Base-by-base conservation (phyloP, 2,329 filamentous ascomycete species). In the Parastagonospora nodorum region DNA sequence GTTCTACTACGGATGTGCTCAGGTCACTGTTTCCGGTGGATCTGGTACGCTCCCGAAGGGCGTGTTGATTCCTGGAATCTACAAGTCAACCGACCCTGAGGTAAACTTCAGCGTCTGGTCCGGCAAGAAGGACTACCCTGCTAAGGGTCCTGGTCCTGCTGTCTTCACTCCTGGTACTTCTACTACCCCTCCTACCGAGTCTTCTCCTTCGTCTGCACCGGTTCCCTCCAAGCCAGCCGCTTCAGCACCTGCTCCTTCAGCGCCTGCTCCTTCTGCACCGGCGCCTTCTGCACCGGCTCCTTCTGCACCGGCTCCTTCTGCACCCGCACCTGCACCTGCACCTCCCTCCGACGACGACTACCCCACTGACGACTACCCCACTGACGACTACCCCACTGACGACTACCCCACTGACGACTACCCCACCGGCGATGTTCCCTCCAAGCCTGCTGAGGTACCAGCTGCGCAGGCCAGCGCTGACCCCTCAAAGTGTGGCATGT, bases 1-100 rank as follows among this genome's bases (percentile, higher is more conserved):
- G 66, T 77, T 78, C 61, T 79, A 78, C 42, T 60, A 60, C 41
- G 65, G 67, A 3, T 79, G 76, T 62, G 67, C 72, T 0, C 77
- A 79, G 64, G 49, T 80, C 50, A 72, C 74, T 57, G 69, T 79
- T 46, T 62, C 62, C 11, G 68, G 69, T 10, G 63, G 66, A 29
- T 71, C 70, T 11, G 65, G 51, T 39, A 71, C 68, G 39, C 64
- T 42, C 8, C 73, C 74, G 9, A 54, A 72, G 9, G 60, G 69
- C 29, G 70, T 70, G 31, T 67, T 72, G 58, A 74, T 77, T 57
- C 75, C 76, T 19, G 76, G 66, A 15, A 75, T 44, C 7, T 65
- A 65, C 54, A 61, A 57, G 40, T 53, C 50, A 19, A 55, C 41
- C 27, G 62, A 65, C 35, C 57, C 66, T 8, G 62, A 64, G 11